These are phyloP conservation scores for Lichtheimia hyalospora DNA, from an alignment of 371 early-diverging fungal species.

Conservation along the genomic window DNA sequence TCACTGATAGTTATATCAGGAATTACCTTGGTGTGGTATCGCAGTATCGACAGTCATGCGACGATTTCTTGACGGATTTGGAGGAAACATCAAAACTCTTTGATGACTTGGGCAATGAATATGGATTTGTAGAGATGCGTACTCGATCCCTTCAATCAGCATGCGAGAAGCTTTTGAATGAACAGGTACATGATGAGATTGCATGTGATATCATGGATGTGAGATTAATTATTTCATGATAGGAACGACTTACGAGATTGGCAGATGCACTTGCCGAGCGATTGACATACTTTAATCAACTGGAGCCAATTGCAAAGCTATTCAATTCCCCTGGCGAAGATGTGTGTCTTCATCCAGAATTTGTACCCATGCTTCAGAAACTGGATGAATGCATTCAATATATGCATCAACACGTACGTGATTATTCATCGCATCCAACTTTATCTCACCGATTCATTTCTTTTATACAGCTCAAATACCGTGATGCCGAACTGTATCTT, in stretches of 20 bases:
- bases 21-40: constrained; percentile 56
- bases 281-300: constrained; percentile 76
- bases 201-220: neutral
- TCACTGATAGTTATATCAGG: constrained; percentile 9
- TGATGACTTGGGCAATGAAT: constrained; percentile 61
- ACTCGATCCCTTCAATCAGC: constrained; percentile 75
- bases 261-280: constrained; percentile 65
- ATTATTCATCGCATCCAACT: neutral
- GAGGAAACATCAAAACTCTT: constrained; percentile 54
- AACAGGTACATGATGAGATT: constrained; percentile 60
- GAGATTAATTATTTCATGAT: neutral
- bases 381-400: constrained; percentile 83
- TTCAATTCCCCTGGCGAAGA: constrained; percentile 83
- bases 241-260: constrained; percentile 63
- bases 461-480: constrained; percentile 62
- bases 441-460: neutral
- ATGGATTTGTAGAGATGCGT: constrained; percentile 72
- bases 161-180: constrained; percentile 75
- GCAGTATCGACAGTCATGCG: constrained; percentile 51
- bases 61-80: constrained; percentile 61
- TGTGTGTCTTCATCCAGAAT: constrained; percentile 73
- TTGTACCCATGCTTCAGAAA: constrained; percentile 74
- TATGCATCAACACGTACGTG: constrained; percentile 69
- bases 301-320: constrained; percentile 77
- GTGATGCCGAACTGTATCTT: constrained; percentile 85